Evolutionary conservation across 345 rosid species (phyloP).

Genomic region (Populus davidiana): DNA sequence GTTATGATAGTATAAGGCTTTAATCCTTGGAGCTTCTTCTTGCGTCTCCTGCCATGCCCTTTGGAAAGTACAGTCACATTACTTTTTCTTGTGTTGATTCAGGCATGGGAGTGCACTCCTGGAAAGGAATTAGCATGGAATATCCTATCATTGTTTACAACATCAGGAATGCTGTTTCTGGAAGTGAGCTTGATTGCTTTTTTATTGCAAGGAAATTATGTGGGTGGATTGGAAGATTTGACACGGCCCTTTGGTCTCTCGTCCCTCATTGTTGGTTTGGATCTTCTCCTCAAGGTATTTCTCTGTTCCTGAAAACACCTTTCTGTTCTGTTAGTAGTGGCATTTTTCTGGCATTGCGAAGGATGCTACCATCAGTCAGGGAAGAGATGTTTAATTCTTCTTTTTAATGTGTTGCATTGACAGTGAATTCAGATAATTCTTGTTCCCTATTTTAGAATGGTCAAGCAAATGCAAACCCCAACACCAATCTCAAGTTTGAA

Average conservation of each 20-base stretch:
- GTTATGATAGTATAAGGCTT: not conserved
- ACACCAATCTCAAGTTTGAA: not conserved
- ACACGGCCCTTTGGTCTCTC: slow-evolving; percentile 76
- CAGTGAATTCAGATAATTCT: not conserved
- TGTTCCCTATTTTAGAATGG: not conserved
- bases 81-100: slow-evolving; percentile 8
- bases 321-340: not conserved
- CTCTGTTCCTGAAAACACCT: slow-evolving; percentile 1
- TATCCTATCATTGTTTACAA: slow-evolving; percentile 66
- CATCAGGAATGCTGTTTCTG: slow-evolving; percentile 86
- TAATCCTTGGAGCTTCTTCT: not conserved
- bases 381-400: not conserved
- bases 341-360: not conserved
- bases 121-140: slow-evolving; percentile 84
- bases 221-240: slow-evolving; percentile 70
- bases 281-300: slow-evolving; percentile 78
- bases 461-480: not conserved
- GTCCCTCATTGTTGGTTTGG: slow-evolving; percentile 67
- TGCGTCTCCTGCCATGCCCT: not conserved
- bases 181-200: slow-evolving; percentile 97
- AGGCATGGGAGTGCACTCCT: slow-evolving; percentile 86
- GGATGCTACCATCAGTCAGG: not conserved
- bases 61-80: not conserved
- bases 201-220: slow-evolving; percentile 81
- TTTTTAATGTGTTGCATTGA: not conserved